These are phyloP conservation scores for Gossypium sturtianum DNA, from an alignment of 345 rosid genomes.

Conservation along the genomic window DNA sequence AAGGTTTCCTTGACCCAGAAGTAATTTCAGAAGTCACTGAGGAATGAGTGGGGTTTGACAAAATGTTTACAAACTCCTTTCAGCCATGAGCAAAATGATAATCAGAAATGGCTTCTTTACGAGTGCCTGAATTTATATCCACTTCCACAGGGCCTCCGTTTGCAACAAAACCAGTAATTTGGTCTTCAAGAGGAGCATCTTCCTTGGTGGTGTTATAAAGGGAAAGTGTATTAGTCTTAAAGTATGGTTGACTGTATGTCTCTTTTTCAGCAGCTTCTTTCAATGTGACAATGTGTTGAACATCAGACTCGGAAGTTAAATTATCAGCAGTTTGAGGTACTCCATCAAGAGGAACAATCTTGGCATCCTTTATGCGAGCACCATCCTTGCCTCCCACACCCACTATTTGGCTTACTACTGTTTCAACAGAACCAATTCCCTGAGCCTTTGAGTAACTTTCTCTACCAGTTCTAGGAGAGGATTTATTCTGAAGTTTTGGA, in stretches of 20 bases:
- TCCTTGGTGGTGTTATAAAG: constrained; percentile 10
- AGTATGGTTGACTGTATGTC: background rate
- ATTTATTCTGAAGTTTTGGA: constrained; percentile 34
- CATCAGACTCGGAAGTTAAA: constrained; percentile 11
- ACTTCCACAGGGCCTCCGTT: background rate
- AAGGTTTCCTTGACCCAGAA: constrained; percentile 13
- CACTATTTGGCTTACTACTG: background rate
- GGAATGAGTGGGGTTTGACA: constrained; percentile 3
- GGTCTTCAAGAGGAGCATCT: constrained; percentile 10
- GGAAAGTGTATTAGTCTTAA: background rate
- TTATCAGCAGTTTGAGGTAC: background rate
- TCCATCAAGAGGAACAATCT: constrained; percentile 11
- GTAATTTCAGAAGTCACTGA: background rate
- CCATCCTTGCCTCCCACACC: constrained; percentile 7
- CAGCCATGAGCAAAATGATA: background rate
- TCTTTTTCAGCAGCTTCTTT: background rate
- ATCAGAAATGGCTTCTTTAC: constrained; percentile 6
- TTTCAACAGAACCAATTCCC: constrained; percentile 15
- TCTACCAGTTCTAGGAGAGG: constrained; percentile 32
- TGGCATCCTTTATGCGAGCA: background rate
- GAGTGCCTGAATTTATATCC: background rate
- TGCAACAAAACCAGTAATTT: constrained; percentile 16
- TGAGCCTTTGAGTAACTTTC: constrained; percentile 26
- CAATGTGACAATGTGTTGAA: background rate
- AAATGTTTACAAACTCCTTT: constrained; percentile 9